Evolutionary conservation across 2,329 filamentous ascomycete species (phyloP).

Genomic region (Colletotrichum simmondsii): DNA sequence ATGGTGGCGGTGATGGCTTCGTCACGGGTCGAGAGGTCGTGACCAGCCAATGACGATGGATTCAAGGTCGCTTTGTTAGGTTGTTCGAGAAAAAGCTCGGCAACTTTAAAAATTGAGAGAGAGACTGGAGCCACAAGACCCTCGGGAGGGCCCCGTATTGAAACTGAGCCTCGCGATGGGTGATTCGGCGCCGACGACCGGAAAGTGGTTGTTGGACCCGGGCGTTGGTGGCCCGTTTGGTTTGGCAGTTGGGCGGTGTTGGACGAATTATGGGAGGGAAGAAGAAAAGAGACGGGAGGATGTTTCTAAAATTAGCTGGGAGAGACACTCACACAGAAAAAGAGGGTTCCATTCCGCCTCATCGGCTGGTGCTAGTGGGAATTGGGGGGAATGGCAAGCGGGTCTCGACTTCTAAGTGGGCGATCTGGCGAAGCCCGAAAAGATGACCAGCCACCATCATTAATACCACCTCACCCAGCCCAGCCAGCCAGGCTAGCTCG

Average conservation of each 20-base stretch:
- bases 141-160: constrained; percentile 13
- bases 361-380: constrained; percentile 4
- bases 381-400: neutral
- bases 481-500: neutral
- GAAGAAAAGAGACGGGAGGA: neutral
- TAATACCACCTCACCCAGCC: constrained; percentile 15
- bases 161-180: constrained; percentile 3
- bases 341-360: neutral
- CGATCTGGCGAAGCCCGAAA: constrained; percentile 26
- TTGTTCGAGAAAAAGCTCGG: neutral
- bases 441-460: constrained; percentile 17
- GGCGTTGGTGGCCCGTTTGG: neutral
- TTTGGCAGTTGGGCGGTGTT: neutral
- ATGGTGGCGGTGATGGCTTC: constrained; percentile 23
- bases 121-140: neutral
- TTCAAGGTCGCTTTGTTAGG: neutral
- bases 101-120: constrained; percentile 3
- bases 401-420: constrained; percentile 6
- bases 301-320: constrained; percentile 26
- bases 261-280: neutral
- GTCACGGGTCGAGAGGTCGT: neutral
- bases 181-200: constrained; percentile 7
- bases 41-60: neutral
- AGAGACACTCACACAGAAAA: neutral
- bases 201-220: constrained; percentile 4